A percentile compares a stretch with the other conserved stretches of the same genome.
Conservation (phyloP, 371 early-diverging fungal species). For the Lichtheimia corymbifera region DNA sequence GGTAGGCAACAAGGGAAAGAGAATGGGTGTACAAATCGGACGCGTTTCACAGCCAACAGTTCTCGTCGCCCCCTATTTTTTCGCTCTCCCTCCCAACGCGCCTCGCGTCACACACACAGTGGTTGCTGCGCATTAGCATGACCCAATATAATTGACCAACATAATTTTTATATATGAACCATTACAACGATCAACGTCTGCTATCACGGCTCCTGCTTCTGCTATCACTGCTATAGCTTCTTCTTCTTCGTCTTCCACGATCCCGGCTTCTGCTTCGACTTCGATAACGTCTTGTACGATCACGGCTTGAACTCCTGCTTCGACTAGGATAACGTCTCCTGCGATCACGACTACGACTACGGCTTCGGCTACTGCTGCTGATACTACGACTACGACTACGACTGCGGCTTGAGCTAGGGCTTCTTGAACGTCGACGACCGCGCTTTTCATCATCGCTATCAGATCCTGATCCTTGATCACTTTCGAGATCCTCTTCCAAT, state of each 20-base stretch:
- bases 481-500: slow-evolving; percentile 75
- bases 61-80: too few species aligned
- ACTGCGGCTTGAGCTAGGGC: slow-evolving; percentile 13
- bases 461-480: slow-evolving; percentile 20
- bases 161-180: too few species aligned
- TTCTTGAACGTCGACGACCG: slow-evolving; percentile 2
- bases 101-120: too few species aligned
- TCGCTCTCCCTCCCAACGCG: too few species aligned
- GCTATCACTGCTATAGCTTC: slow-evolving; percentile 7
- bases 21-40: too few species aligned
- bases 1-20: not conserved
- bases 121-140: too few species aligned
- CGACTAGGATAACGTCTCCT: slow-evolving; percentile 10
- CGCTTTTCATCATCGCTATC: slow-evolving; percentile 2
- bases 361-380: slow-evolving; percentile 9
- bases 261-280: slow-evolving; percentile 11
- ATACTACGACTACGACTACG: slow-evolving; percentile 3
- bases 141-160: too few species aligned
- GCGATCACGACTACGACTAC: slow-evolving; percentile 12
- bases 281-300: slow-evolving; percentile 9
- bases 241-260: not conserved
- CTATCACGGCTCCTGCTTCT: not conserved
- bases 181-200: too few species aligned
- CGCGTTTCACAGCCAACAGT: too few species aligned
- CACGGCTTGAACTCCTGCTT: slow-evolving; percentile 4